Percentiles rank a stretch among this genome's conserved stretches.
phyloP scores from a whole-genome alignment of 23 red algal species.

The Gracilaria gracilis region DNA sequence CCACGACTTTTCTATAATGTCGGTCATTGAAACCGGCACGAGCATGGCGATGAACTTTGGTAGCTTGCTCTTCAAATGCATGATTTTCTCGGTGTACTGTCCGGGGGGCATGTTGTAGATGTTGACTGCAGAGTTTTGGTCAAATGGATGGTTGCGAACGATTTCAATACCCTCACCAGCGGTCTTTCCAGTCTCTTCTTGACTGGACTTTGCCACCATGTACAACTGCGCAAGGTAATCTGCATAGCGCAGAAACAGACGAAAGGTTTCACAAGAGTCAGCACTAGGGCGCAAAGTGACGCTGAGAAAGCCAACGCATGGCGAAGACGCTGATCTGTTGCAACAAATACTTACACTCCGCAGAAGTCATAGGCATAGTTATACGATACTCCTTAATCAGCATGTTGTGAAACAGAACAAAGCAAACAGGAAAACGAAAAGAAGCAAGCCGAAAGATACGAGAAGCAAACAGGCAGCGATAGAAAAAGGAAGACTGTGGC shows the following conservation, averaged over 20 bases:
- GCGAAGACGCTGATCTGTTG: not conserved
- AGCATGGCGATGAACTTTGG: slow-evolving; percentile 81
- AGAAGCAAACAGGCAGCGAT: not conserved
- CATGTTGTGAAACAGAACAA: slow-evolving; percentile 57
- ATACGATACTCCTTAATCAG: slow-evolving; percentile 96
- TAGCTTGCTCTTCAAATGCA: slow-evolving; percentile 80
- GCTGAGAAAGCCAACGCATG: not conserved
- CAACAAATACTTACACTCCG: slow-evolving; percentile 42
- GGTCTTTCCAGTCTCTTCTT: slow-evolving; percentile 77
- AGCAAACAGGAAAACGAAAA: not conserved
- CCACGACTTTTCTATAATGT: slow-evolving; percentile 86
- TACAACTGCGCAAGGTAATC: slow-evolving; percentile 85
- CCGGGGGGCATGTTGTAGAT: slow-evolving; percentile 79
- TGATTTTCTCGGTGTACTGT: slow-evolving; percentile 80
- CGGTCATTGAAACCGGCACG: slow-evolving; percentile 76
- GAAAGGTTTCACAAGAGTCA: not conserved
- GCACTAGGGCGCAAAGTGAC: not conserved
- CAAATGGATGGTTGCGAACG: slow-evolving; percentile 79
- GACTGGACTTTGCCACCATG: slow-evolving; percentile 89
- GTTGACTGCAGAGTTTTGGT: slow-evolving; percentile 56
- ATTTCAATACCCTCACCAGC: slow-evolving; percentile 90
- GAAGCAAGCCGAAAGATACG: not conserved
- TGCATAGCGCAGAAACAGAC: not conserved
- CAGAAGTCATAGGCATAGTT: slow-evolving; percentile 81
- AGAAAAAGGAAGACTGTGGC: not conserved